Conservation (phyloP, 345 rosid species). For the Sapria himalayana region DNA sequence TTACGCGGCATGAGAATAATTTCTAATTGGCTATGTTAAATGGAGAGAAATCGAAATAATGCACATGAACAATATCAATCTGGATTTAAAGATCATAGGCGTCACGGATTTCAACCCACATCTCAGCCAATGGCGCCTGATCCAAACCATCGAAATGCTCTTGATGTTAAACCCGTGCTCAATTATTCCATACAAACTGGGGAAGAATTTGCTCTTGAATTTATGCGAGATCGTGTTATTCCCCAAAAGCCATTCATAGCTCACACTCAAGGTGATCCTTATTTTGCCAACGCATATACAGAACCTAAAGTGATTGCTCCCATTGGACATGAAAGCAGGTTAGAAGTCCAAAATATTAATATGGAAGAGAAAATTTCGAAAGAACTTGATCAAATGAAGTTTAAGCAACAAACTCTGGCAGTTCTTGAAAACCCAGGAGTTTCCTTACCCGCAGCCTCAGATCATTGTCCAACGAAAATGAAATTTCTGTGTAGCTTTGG, state of each 20-base stretch:
- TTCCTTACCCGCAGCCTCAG: conserved; percentile 24
- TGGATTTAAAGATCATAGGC: conserved; percentile 24
- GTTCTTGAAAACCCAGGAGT: conserved; percentile 25
- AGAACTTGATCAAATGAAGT: conserved; percentile 34
- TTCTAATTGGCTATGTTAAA: too few species aligned
- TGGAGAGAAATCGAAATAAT: conserved; percentile 29
- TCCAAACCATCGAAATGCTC: conserved; percentile 15
- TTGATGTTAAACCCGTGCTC: conserved; percentile 49
- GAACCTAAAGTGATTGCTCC: conserved; percentile 47
- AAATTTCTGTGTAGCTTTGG: conserved; percentile 82
- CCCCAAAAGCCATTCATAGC: conserved; percentile 26
- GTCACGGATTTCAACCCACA: conserved; percentile 19
- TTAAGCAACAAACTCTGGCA: conserved; percentile 20
- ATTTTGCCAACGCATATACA: conserved; percentile 31
- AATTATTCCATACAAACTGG: conserved; percentile 77
- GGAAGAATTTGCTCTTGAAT: conserved; percentile 81
- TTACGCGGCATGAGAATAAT: too few species aligned
- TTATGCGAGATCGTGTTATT: conserved; percentile 57
- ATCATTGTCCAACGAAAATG: conserved; percentile 23
- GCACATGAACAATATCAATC: conserved; percentile 17
- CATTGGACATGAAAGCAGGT: conserved; percentile 42
- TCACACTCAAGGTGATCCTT: conserved; percentile 22
- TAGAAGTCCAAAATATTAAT: conserved; percentile 30
- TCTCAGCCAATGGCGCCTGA: conserved; percentile 23
- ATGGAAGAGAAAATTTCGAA: conserved; percentile 21